Conservation (phyloP, 2,329 filamentous ascomycete species). For the Scytalidium sp. region DNA sequence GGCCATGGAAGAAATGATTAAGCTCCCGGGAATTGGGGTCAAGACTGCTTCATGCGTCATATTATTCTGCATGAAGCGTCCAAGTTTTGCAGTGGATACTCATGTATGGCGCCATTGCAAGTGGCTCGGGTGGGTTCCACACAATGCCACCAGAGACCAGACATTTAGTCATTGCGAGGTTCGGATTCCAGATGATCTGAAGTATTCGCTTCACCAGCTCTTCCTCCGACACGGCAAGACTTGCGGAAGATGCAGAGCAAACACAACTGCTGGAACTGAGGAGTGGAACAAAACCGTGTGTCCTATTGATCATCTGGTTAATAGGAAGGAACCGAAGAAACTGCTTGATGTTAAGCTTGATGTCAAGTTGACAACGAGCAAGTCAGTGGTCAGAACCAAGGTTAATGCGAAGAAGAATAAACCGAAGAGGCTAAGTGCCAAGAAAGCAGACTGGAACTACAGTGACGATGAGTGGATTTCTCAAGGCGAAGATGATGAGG, state of each 20-base stretch:
- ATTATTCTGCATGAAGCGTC: constrained; percentile 51
- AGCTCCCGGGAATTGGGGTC: constrained; percentile 51
- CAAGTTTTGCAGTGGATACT: constrained; percentile 56
- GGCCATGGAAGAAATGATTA: constrained; percentile 48
- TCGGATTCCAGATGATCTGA: constrained; percentile 47
- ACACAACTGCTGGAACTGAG: constrained; percentile 55
- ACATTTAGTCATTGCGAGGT: constrained; percentile 52
- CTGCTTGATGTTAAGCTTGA: constrained; percentile 25
- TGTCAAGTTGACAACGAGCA: constrained; percentile 15
- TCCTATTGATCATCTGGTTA: constrained; percentile 61
- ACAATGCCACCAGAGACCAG: constrained; percentile 40
- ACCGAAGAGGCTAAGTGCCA: background rate
- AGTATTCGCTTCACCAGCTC: constrained; percentile 53
- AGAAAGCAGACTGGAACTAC: background rate
- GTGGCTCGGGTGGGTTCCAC: constrained; percentile 55
- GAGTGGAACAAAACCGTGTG: constrained; percentile 60
- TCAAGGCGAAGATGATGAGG: background rate
- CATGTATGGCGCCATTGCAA: constrained; percentile 51
- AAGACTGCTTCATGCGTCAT: constrained; percentile 56
- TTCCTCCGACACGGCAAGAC: constrained; percentile 51
- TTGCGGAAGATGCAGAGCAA: constrained; percentile 43
- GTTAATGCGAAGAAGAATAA: constrained; percentile 1
- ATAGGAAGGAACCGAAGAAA: constrained; percentile 52
- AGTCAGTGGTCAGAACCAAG: background rate
- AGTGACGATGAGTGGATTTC: background rate